Base-by-base conservation (phyloP, 371 early-diverging fungal species). In the Mortierella sp. region DNA sequence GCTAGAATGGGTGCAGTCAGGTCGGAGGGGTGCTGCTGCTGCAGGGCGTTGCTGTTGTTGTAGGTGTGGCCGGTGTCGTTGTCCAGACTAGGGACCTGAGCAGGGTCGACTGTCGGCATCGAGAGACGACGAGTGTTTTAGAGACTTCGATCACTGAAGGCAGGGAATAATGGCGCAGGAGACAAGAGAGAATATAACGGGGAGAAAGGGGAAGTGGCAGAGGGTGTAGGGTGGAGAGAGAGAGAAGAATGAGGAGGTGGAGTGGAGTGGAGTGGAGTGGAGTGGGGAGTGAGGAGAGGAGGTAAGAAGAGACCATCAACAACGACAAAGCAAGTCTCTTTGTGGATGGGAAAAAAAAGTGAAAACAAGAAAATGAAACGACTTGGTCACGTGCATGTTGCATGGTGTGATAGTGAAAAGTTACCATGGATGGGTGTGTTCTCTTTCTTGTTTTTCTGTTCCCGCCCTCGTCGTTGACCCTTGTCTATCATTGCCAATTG, bases 31-130 rank as follows among this genome's bases (percentile, higher is more conserved):
- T 64, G 61, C 22, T 71, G 37, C 41, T 64, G 37, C 64, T 50
- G 71, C 41, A 37, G 63, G 11, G 2, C 5, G 58, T 1, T 44
- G 26, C 13, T 45, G 34, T 66, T 66, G 66, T 22, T 55, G 55
- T 40, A 55, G 16, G 24, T 37, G 10, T 29, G 26, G 29, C 19
- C 31, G 66, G 9, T 29, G 61, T 55, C 58, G 53, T 29, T 31
- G 44, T 44, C 34, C 50, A 31, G 66, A 34, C 53, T 26, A 31
- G 34, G 19, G 31, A 31, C 55, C 55, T 55, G 55, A 31, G 34
- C 55, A 55, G 55, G 55, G 55, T 55, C 55, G 55, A 31, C 34
- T 4, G 55, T 55, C 55, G 55, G 48, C 64, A 64, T 31, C 31
- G 64, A 34, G 64, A 34, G 64, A 45, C 45, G n/a, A 64, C 64